Conservation (phyloP, 306 rosid genomes). For the Hippophae tibetana region DNA sequence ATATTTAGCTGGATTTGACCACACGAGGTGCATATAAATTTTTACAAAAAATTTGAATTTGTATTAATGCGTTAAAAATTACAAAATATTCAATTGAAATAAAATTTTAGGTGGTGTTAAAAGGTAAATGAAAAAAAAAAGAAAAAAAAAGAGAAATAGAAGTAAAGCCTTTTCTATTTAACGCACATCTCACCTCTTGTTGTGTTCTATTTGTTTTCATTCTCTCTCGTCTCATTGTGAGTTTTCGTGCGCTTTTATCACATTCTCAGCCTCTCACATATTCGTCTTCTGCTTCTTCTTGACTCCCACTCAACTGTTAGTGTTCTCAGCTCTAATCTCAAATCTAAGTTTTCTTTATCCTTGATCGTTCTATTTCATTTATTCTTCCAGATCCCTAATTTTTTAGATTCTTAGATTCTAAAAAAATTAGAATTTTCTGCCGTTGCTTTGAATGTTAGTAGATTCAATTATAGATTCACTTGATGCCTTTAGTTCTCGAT, state of each 20-base stretch:
- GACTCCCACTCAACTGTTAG: slow-evolving; percentile 74
- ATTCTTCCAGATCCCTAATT: slow-evolving; percentile 50
- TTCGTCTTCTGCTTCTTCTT: slow-evolving; percentile 29
- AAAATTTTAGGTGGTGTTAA: too few species aligned
- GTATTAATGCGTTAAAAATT: too few species aligned
- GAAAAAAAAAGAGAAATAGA: too few species aligned
- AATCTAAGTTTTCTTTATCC: slow-evolving; percentile 12
- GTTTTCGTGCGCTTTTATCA: slow-evolving; percentile 44
- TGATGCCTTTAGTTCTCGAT: too few species aligned
- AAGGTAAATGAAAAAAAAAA: too few species aligned
- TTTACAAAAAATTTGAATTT: too few species aligned
- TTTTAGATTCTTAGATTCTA: too few species aligned
- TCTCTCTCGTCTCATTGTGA: slow-evolving; percentile 19
- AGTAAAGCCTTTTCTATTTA: too few species aligned
- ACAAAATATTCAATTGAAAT: too few species aligned
- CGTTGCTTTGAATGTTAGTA: too few species aligned
- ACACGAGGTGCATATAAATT: background rate
- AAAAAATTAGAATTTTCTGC: background rate
- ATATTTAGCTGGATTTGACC: background rate
- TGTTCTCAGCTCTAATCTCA: slow-evolving; percentile 25
- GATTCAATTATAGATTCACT: too few species aligned
- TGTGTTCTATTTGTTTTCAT: slow-evolving; percentile 38
- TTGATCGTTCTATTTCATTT: slow-evolving; percentile 8
- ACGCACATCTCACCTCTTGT: slow-evolving; percentile 12
- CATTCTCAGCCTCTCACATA: slow-evolving; percentile 58